Evolutionary conservation across 805 yeast genomes (phyloP).

Genomic region (Teunomyces panamensis): DNA sequence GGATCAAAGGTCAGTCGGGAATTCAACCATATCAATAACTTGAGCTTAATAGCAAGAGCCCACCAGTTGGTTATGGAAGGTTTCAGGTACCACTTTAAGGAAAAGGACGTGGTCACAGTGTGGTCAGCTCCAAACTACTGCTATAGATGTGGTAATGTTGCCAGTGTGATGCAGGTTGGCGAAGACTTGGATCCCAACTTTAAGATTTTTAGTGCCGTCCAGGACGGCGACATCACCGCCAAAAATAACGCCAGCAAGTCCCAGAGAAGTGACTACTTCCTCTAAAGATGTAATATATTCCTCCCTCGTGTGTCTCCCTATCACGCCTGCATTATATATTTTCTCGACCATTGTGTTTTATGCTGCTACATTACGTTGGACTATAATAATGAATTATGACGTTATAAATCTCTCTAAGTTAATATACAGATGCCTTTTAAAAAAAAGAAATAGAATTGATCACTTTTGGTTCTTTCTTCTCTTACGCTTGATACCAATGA

Average conservation of each 20-base stretch:
- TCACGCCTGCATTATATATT: constrained; percentile 1
- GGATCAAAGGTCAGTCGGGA: constrained; percentile 93
- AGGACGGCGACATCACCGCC: constrained; percentile 61
- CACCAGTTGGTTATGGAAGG: constrained; percentile 99
- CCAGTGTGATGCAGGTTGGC: constrained; percentile 95
- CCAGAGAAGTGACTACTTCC: constrained; percentile 46
- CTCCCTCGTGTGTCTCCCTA: not conserved
- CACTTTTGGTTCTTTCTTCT: constrained; percentile 50
- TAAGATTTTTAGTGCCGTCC: constrained; percentile 93
- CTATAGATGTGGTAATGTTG: constrained; percentile 96
- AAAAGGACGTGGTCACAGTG: constrained; percentile 94
- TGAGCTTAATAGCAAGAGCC: constrained; percentile 88
- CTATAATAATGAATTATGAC: constrained; percentile 15
- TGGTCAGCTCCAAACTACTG: constrained; percentile 98
- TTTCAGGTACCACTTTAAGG: constrained; percentile 92
- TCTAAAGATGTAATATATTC: constrained; percentile 11
- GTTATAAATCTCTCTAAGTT: constrained; percentile 4
- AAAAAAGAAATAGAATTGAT: not conserved
- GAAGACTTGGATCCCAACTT: constrained; percentile 85
- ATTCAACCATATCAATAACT: constrained; percentile 90
- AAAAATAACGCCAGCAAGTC: constrained; percentile 39
- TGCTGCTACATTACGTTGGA: constrained; percentile 4
- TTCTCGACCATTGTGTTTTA: not conserved
- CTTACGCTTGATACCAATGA: constrained; percentile 69
- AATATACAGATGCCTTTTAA: constrained; percentile 5